These are phyloP conservation scores for Ganoderma meredithae DNA, from an alignment of 1,284 basidiomycete genomes.

Conservation along the genomic window DNA sequence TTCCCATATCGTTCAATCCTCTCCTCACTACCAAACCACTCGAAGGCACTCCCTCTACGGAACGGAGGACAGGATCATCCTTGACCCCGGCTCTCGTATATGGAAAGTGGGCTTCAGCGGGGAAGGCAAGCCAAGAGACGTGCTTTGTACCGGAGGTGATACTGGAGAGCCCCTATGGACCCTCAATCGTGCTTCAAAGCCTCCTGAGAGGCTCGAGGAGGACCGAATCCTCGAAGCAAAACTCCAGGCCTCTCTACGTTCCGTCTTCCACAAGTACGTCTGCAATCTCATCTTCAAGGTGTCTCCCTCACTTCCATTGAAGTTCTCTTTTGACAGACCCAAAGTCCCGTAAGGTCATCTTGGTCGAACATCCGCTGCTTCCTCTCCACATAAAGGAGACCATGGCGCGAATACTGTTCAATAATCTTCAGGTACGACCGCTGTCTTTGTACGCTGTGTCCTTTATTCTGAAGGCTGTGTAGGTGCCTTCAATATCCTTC, in stretches of 20 bases:
- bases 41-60: slow-evolving; percentile 84
- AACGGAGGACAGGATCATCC: slow-evolving; percentile 85
- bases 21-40: slow-evolving; percentile 80
- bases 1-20: slow-evolving; percentile 63
- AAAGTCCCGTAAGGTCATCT: slow-evolving; percentile 90
- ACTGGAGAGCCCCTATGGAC: slow-evolving; percentile 63
- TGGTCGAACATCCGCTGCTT: slow-evolving; percentile 90
- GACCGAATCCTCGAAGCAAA: slow-evolving; percentile 73
- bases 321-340: slow-evolving; percentile 94
- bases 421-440: slow-evolving; percentile 81
- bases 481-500: slow-evolving; percentile 95
- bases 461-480: slow-evolving; percentile 20
- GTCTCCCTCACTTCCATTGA: slow-evolving; percentile 29
- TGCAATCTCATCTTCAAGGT: slow-evolving; percentile 6
- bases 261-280: slow-evolving; percentile 87
- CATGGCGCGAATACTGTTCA: slow-evolving; percentile 88
- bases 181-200: slow-evolving; percentile 60
- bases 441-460: neutral
- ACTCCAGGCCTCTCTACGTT: slow-evolving; percentile 73
- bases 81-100: slow-evolving; percentile 84
- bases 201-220: slow-evolving; percentile 71
- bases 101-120: slow-evolving; percentile 94
- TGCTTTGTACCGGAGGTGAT: slow-evolving; percentile 63
- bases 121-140: slow-evolving; percentile 82
- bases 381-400: slow-evolving; percentile 89